Base-by-base conservation (phyloP, 2,329 filamentous ascomycete species). In the Monilinia fructicola region DNA sequence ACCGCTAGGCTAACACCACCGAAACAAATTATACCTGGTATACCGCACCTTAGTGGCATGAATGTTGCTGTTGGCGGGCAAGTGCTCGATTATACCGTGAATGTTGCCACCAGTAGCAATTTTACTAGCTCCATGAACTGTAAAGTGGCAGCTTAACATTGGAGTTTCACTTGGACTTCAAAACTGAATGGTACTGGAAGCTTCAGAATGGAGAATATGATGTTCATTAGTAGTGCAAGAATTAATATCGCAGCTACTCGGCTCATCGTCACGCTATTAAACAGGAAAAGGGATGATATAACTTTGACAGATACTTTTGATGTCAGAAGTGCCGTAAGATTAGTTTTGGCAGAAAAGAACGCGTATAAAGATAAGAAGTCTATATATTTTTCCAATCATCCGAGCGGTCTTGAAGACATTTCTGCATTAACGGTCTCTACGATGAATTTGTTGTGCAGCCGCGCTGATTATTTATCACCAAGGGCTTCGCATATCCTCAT, bases 11-110 rank as follows among this genome's bases (percentile, higher is more conserved):
- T 1, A 65, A 59, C 18, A 81, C 83, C 0, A 85, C 84, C 56
- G 80, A 81, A 1, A 83, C 83, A 28, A 91, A 90, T 71, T 12
- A 87, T 89, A 69, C 85, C 84, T 63, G 88, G 87, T 50, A 81
- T 90, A 21, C 87, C 87, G 10, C 87, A 90, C 73, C 90, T 87
- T 84, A 80, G 81, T 55, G 85, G 84, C 2, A 76, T 89, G 50
- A 75, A 85, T 54, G 76, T 90, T 7, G 81, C 85, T 65, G 73
- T 84, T 1, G 82, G 81, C 4, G 79, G 82, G 65, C 81, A 80
- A 40, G 81, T 84, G 56, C 78, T 91, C 44, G 82, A 88, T 76
- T 83, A 87, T 2, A 84, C 81, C 0, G 86, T 88, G 1, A 79
- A 85, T 55, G 80, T 79, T 26, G 76, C 76, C 0, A 84, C 86